Percentiles rank a stretch among this genome's conserved stretches.
Conservation (phyloP, 1,284 basidiomycete species). For the Microbotryum silenes-acaulis region DNA sequence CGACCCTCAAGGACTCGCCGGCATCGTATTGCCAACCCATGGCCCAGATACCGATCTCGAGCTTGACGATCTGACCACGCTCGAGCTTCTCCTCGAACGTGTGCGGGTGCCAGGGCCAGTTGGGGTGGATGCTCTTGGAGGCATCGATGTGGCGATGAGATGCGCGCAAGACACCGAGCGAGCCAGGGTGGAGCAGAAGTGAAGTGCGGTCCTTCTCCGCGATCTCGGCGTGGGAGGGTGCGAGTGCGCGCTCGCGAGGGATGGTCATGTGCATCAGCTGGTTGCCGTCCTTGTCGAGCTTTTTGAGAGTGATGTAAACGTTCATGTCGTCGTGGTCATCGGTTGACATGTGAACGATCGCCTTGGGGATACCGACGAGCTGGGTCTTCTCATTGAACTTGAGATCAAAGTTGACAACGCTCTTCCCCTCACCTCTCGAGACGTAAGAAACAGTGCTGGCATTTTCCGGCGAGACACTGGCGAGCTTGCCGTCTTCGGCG, state of each 20-base stretch:
- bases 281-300: conserved; percentile 31
- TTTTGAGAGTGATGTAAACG: conserved; percentile 33
- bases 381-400: conserved; percentile 26
- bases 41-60: conserved; percentile 37
- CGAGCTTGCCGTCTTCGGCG: conserved; percentile 21
- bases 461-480: conserved; percentile 1
- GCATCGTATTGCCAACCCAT: conserved; percentile 33
- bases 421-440: conserved; percentile 18
- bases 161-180: conserved; percentile 34
- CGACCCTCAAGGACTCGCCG: conserved; percentile 31
- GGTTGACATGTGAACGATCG: conserved; percentile 32
- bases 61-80: conserved; percentile 30
- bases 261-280: conserved; percentile 29
- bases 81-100: conserved; percentile 30
- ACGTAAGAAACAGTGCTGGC: conserved; percentile 15
- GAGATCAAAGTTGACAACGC: conserved; percentile 21
- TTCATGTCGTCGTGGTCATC: conserved; percentile 34
- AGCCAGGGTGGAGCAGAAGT: conserved; percentile 24
- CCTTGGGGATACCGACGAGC: conserved; percentile 33
- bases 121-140: conserved; percentile 2
- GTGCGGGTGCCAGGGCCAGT: conserved; percentile 14
- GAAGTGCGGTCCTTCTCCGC: conserved; percentile 16
- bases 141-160: conserved; percentile 30
- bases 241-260: conserved; percentile 24
- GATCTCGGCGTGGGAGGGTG: conserved; percentile 28